These are phyloP conservation scores for Dissoconium aciculare DNA, from an alignment of 2,329 filamentous ascomycete genomes.

Conservation along the genomic window DNA sequence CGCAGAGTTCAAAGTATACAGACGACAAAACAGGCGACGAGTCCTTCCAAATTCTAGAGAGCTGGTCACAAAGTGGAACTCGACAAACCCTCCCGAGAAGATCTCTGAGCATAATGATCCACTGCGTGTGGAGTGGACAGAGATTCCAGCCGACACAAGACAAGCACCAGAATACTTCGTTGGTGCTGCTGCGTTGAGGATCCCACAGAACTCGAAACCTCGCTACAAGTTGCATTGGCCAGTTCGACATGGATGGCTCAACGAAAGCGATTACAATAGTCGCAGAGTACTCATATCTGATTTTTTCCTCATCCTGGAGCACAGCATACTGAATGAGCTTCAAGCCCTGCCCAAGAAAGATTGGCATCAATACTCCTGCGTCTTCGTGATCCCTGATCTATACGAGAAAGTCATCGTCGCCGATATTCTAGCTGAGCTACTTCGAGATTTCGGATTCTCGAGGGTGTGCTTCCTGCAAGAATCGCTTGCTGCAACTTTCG, in stretches of 20 bases:
- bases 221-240: slow-evolving; percentile 92
- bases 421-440: slow-evolving; percentile 65
- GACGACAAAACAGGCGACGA: slow-evolving; percentile 86
- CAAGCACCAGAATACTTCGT: slow-evolving; percentile 65
- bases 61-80: slow-evolving; percentile 86
- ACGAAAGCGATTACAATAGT: slow-evolving; percentile 74
- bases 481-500: slow-evolving; percentile 85
- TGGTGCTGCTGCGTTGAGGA: slow-evolving; percentile 65
- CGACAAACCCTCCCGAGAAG: slow-evolving; percentile 63
- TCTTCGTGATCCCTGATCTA: slow-evolving; percentile 92
- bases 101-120: slow-evolving; percentile 94
- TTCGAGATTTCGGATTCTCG: slow-evolving; percentile 79
- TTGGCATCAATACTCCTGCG: slow-evolving; percentile 83
- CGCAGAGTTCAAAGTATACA: slow-evolving; percentile 72
- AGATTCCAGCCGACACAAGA: slow-evolving; percentile 44
- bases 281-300: slow-evolving; percentile 73
- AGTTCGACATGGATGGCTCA: slow-evolving; percentile 69
- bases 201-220: slow-evolving; percentile 77
- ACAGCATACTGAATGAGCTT: slow-evolving; percentile 72
- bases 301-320: slow-evolving; percentile 72
- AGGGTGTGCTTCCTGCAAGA: slow-evolving; percentile 91
- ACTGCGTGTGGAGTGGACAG: slow-evolving; percentile 88
- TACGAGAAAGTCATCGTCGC: slow-evolving; percentile 92
- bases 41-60: slow-evolving; percentile 97
- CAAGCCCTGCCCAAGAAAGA: slow-evolving; percentile 62